A percentile compares a stretch with the other conserved stretches of the same genome.
Conservation (phyloP, 371 early-diverging fungal genomes). For the Lichtheimia ornata region DNA sequence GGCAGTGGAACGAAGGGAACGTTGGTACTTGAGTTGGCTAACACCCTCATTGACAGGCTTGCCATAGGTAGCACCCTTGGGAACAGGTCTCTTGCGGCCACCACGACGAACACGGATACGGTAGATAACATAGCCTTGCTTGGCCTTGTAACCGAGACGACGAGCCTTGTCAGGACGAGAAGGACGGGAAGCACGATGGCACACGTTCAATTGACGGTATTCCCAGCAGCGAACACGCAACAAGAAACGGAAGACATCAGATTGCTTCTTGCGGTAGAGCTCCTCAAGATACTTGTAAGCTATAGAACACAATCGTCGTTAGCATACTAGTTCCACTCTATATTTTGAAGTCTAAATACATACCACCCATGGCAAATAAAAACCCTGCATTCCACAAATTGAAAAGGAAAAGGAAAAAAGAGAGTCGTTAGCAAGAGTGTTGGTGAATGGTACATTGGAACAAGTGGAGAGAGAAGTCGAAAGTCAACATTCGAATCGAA, state of each 20-base stretch:
- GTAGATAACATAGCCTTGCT: constrained; percentile 98
- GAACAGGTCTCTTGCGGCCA: constrained; percentile 93
- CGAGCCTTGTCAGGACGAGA: constrained; percentile 99
- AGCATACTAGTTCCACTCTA: background rate
- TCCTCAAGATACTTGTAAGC: constrained; percentile 98
- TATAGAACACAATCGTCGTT: background rate
- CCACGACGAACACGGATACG: constrained; percentile 98
- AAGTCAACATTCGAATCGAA: background rate
- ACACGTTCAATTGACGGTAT: constrained; percentile 96
- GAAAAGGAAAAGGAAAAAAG: background rate
- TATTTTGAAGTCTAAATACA: constrained; percentile 2
- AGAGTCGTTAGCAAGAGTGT: background rate
- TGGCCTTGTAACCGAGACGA: constrained; percentile 99
- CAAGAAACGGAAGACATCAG: constrained; percentile 98
- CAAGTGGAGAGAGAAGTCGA: background rate
- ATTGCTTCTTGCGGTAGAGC: constrained; percentile 98
- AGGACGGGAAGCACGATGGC: constrained; percentile 98
- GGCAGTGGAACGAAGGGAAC: constrained; percentile 90
- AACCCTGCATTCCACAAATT: background rate
- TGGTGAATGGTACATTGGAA: background rate
- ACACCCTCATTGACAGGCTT: constrained; percentile 99
- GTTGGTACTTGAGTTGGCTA: constrained; percentile 96
- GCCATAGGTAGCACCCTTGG: constrained; percentile 98
- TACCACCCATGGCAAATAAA: constrained; percentile 29
- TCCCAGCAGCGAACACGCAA: constrained; percentile 98